Conservation (phyloP, 305 asterid genomes). For the Caryopteris hybrid region DNA sequence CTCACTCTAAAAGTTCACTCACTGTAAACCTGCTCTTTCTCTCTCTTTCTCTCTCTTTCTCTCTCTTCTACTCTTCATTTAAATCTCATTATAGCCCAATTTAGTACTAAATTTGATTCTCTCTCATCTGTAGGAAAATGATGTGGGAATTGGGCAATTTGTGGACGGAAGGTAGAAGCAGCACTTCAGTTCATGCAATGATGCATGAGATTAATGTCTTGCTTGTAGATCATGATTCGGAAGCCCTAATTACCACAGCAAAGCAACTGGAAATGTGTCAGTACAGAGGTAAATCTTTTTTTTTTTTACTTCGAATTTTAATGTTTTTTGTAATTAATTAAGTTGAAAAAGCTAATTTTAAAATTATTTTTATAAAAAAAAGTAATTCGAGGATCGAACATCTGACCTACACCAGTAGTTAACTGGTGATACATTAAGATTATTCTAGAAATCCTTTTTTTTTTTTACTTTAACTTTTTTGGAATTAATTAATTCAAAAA, state of each 20-base stretch:
- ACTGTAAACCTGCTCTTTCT: neutral
- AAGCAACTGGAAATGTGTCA: slow-evolving; percentile 31
- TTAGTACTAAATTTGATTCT: neutral
- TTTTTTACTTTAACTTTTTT: too few relatives aligned
- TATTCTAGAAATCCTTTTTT: too few relatives aligned
- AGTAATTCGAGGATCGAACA: too few relatives aligned
- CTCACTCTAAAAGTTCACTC: neutral
- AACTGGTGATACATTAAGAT: too few relatives aligned
- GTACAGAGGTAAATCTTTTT: slow-evolving; percentile 31
- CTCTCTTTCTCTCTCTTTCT: neutral
- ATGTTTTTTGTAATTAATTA: neutral
- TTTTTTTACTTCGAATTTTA: too few relatives aligned
- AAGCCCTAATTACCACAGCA: slow-evolving; percentile 13
- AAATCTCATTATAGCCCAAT: neutral
- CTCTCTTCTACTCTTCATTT: neutral
- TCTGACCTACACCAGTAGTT: too few relatives aligned
- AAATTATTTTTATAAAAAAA: too few relatives aligned
- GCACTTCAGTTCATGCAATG: slow-evolving; percentile 18
- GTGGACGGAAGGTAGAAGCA: slow-evolving; percentile 14
- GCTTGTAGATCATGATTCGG: slow-evolving; percentile 41
- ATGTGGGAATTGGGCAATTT: slow-evolving; percentile 27
- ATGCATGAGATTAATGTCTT: slow-evolving; percentile 36
- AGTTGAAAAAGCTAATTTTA: too few relatives aligned
- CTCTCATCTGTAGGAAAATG: neutral
- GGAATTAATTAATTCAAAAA: too few relatives aligned